A percentile compares a stretch with the other conserved stretches of the same genome.
Evolutionary conservation across 192 early-diverging fungal genomes (phyloP).

Genomic region (Backusella tarrabulga): DNA sequence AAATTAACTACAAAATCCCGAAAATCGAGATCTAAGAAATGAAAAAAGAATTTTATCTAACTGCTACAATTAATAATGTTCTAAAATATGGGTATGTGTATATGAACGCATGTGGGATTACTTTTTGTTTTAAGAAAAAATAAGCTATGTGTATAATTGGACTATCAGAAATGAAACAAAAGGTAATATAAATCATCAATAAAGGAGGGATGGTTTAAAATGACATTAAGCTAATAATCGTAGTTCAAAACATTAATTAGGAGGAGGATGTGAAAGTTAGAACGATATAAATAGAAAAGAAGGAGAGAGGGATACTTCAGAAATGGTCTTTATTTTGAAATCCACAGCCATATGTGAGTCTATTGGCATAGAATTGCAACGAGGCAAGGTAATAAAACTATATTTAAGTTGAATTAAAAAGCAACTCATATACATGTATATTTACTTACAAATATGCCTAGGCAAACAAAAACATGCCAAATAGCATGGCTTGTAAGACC

Average conservation of each 20-base stretch:
- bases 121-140: no score
- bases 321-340: neutral
- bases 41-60: neutral
- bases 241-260: no score
- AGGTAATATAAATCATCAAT: neutral
- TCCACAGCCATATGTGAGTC: constrained; percentile 51
- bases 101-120: neutral
- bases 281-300: neutral
- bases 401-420: neutral
- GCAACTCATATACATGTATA: neutral
- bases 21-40: neutral
- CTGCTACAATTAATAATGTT: neutral
- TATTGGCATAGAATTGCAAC: constrained; percentile 47
- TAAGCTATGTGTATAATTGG: neutral
- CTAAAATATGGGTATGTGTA: neutral
- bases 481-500: constrained; percentile 59
- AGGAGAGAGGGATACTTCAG: neutral
- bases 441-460: constrained; percentile 51
- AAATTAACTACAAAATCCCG: neutral
- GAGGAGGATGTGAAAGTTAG: no score
- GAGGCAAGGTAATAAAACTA: constrained; percentile 57
- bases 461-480: constrained; percentile 65
- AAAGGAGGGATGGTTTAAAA: neutral
- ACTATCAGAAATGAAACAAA: neutral
- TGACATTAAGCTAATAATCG: neutral